These are phyloP conservation scores for Sinapis alba DNA, from an alignment of 441 rosid species.

Conservation along the genomic window DNA sequence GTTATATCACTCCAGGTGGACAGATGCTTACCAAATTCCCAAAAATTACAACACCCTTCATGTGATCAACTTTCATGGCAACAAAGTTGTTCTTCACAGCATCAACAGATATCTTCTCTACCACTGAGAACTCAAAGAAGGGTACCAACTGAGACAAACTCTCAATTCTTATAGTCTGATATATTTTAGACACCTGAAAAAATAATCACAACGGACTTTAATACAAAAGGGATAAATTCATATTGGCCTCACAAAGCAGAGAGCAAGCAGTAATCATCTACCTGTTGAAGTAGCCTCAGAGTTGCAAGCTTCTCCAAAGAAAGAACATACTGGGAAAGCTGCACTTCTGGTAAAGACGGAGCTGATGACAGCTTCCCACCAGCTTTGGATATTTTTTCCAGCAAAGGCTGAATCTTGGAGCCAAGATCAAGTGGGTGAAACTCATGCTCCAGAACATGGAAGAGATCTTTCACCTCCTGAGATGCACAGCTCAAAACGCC, in stretches of 20 bases:
- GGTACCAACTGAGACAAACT: constrained; percentile 86
- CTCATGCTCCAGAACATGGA: constrained; percentile 88
- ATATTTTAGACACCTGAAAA: constrained; percentile 87
- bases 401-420: constrained; percentile 71
- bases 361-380: constrained; percentile 95
- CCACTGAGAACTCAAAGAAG: constrained; percentile 74
- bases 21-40: constrained; percentile 61
- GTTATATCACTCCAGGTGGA: not conserved
- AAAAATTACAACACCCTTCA: constrained; percentile 73
- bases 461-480: constrained; percentile 96
- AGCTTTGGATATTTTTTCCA: constrained; percentile 75
- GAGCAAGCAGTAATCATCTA: constrained; percentile 23
- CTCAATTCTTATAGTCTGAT: constrained; percentile 83
- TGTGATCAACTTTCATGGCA: constrained; percentile 89
- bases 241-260: not conserved
- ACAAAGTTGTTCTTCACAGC: constrained; percentile 85
- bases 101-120: constrained; percentile 93
- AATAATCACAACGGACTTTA: constrained; percentile 27
- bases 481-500: constrained; percentile 94
- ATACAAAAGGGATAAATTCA: not conserved
- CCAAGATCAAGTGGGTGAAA: constrained; percentile 89
- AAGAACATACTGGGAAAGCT: constrained; percentile 82
- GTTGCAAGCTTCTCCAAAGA: constrained; percentile 88
- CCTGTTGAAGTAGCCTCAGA: constrained; percentile 94
- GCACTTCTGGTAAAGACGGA: constrained; percentile 90